Percentiles rank a stretch among this genome's conserved stretches.
These are phyloP conservation scores for Eimeria tenella DNA, from an alignment of 169 alveolate genomes.

Conservation along the genomic window DNA sequence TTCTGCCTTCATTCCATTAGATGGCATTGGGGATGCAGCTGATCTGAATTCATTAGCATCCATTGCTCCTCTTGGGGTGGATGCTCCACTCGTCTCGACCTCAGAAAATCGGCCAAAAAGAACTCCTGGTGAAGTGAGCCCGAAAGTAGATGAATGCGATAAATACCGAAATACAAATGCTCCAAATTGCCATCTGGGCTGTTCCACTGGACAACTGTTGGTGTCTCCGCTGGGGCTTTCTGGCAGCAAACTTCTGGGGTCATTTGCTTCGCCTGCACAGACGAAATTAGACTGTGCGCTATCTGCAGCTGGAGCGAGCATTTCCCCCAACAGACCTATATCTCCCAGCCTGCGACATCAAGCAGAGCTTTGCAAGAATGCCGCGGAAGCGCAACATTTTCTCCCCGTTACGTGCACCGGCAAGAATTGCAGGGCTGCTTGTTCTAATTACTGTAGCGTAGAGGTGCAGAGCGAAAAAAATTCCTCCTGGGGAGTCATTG, in stretches of 20 bases:
- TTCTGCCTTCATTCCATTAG: neutral
- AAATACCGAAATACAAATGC: neutral
- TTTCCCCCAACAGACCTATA: neutral
- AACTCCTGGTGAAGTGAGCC: conserved; percentile 5
- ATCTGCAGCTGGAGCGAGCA: neutral
- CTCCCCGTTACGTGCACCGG: neutral
- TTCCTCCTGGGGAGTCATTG: conserved; percentile 39
- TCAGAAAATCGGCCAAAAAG: neutral
- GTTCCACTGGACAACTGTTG: neutral
- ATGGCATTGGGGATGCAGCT: neutral
- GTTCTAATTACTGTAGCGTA: neutral
- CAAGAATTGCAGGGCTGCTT: neutral
- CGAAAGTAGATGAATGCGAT: neutral
- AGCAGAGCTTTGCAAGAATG: too few species aligned
- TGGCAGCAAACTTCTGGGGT: neutral
- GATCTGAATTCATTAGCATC: conserved; percentile 36
- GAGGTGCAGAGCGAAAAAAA: neutral
- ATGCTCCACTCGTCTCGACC: neutral
- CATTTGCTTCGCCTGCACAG: neutral
- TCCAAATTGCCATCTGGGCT: neutral
- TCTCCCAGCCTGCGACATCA: neutral
- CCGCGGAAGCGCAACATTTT: neutral
- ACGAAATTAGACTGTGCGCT: neutral
- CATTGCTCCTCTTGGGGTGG: neutral
- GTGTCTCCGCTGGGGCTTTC: conserved; percentile 32